Evolutionary conservation across 768 basidiomycete genomes (phyloP).

Genomic region (Coprinopsis marcescibilis): DNA sequence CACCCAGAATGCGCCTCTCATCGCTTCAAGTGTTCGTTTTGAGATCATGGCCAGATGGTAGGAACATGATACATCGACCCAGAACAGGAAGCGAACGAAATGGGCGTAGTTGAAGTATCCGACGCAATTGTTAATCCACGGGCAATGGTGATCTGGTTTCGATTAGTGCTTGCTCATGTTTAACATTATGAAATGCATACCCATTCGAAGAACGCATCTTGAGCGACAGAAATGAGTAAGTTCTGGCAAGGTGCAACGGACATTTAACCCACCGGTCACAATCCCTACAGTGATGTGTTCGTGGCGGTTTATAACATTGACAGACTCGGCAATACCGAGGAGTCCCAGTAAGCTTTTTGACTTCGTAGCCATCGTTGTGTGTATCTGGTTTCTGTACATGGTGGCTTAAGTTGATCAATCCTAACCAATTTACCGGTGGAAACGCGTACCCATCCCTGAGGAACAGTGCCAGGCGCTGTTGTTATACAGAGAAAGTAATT

Average conservation of each 20-base stretch:
- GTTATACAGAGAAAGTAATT: slow-evolving; percentile 82
- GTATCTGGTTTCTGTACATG: slow-evolving; percentile 70
- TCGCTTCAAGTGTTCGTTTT: slow-evolving; percentile 47
- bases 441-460: slow-evolving; percentile 51
- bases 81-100: slow-evolving; percentile 89
- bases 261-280: slow-evolving; percentile 63
- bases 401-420: not conserved
- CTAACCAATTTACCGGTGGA: not conserved
- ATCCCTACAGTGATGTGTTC: slow-evolving; percentile 88
- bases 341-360: slow-evolving; percentile 79
- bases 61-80: slow-evolving; percentile 81
- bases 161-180: slow-evolving; percentile 6
- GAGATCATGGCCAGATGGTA: slow-evolving; percentile 88
- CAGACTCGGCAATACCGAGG: slow-evolving; percentile 89
- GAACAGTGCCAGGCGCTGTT: slow-evolving; percentile 84
- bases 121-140: slow-evolving; percentile 93
- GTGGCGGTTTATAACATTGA: slow-evolving; percentile 76
- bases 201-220: slow-evolving; percentile 88
- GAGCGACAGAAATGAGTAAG: slow-evolving; percentile 9
- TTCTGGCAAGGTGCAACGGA: not conserved
- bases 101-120: slow-evolving; percentile 88
- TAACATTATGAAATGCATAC: slow-evolving; percentile 31
- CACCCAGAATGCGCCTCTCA: slow-evolving; percentile 49
- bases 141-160: slow-evolving; percentile 77
- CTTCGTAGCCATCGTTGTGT: slow-evolving; percentile 71